Evolutionary conservation across 2,329 filamentous ascomycete genomes (phyloP).

Genomic region (Fusarium anguioides): DNA sequence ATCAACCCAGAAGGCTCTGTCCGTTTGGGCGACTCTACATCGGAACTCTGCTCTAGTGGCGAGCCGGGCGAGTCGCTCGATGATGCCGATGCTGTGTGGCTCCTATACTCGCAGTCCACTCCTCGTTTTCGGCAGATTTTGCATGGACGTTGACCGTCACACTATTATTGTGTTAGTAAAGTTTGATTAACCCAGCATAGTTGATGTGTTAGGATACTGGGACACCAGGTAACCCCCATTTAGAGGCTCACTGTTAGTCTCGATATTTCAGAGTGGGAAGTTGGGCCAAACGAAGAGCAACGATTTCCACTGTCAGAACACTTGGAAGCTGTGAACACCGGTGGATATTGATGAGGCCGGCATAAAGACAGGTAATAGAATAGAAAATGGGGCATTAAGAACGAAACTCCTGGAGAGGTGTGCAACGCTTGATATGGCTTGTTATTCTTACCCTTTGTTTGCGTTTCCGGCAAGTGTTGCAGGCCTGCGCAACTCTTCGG

Average conservation of each 20-base stretch:
- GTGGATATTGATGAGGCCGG: neutral
- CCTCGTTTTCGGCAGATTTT: slow-evolving; percentile 63
- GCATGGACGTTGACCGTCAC: slow-evolving; percentile 68
- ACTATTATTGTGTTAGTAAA: slow-evolving; percentile 53
- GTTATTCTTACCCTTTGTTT: slow-evolving; percentile 71
- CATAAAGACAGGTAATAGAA: neutral
- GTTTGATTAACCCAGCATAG: neutral
- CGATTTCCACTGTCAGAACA: neutral
- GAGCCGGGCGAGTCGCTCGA: neutral
- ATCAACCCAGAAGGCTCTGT: neutral
- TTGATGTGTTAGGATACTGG: neutral
- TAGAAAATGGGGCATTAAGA: neutral
- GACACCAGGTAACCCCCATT: neutral
- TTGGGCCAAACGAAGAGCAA: neutral
- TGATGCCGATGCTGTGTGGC: neutral
- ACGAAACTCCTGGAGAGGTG: neutral
- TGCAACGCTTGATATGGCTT: no score
- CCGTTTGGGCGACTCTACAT: neutral
- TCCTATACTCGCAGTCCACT: slow-evolving; percentile 18
- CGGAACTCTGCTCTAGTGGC: neutral
- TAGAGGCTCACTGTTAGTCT: neutral
- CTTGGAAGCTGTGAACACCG: neutral
- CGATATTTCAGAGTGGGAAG: neutral
- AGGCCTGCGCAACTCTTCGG: slow-evolving; percentile 71
- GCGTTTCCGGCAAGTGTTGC: slow-evolving; percentile 72